Evolutionary conservation across 108 stramenopile genomes (phyloP), one percentile per base, ranked within the genome.

Genomic region (Conticribra weissflogii): DNA sequence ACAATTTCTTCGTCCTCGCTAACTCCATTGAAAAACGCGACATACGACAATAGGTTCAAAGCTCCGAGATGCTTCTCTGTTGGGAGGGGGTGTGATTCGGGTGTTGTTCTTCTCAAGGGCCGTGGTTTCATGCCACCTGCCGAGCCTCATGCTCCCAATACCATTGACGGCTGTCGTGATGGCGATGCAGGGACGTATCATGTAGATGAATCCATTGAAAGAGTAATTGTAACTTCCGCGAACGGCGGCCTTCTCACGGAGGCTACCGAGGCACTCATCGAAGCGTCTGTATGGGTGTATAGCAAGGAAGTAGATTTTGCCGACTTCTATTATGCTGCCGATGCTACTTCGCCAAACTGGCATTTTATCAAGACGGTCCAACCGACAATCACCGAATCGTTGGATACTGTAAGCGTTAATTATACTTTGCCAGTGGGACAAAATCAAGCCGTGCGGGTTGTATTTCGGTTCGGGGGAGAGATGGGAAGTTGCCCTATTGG

Each of bases 331-430:
- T 67, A 66, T 34, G 33, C 72, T 36, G 29, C 64, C 17, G 63
- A 74, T 67, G 62, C 72, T 41, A 64, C 54, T 17, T 44, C 57
- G 33, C 72, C 72, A 23, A 28, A 50, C 4, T 74, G 72, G 72
- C 17, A 18, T 30, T 67, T 50, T 29, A 74, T 74, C 45, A 44
- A 19, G 17, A 74, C 72, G 15, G n/a, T 9, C 15, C 48, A 46
- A 18, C 65, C 72, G 0, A 18, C 48, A n/a, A n/a, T n/a, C n/a
- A 28, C 41, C 14, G 32, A 1, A 17, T 54, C 65, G 24, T 1
- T 47, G n/a, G 36, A 56, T 22, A 27, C 27, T 2, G 58, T 74
- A 30, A 74, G 46, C 7, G 44, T 50, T 19, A 54, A 12, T 4
- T 74, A 58, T 41, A 62, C 50, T 32, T 31, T 74, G 21, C 72